Conservation (phyloP, 192 early-diverging fungal species). For the Coemansia sp. region DNA sequence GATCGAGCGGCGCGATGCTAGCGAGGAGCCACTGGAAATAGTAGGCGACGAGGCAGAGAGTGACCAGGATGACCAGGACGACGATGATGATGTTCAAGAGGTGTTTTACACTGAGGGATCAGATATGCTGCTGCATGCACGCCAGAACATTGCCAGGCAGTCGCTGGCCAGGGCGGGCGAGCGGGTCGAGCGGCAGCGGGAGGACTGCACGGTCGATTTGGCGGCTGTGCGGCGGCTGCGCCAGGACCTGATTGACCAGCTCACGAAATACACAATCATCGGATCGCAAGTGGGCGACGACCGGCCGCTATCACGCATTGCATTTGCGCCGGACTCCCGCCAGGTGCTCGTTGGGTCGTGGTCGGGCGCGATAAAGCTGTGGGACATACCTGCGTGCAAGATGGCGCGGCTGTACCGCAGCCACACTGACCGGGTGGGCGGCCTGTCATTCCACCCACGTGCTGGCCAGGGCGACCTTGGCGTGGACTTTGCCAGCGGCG, state of each 20-base stretch:
- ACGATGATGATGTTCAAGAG: conserved; percentile 59
- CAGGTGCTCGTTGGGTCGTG: conserved; percentile 80
- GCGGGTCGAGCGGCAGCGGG: conserved; percentile 63
- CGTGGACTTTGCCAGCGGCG: conserved; percentile 82
- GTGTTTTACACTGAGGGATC: conserved; percentile 84
- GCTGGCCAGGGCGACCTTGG: conserved; percentile 37
- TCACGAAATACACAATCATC: conserved; percentile 60
- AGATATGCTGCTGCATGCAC: conserved; percentile 63
- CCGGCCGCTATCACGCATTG: conserved; percentile 72
- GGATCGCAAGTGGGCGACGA: conserved; percentile 89
- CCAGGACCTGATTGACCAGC: conserved; percentile 55
- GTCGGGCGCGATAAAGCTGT: conserved; percentile 83
- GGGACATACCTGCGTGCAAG: conserved; percentile 77
- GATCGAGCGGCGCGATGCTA: conserved; percentile 7
- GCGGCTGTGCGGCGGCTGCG: conserved; percentile 15
- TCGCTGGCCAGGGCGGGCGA: conserved; percentile 69
- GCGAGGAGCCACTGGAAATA: background rate
- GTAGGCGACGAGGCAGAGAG: conserved; percentile 11
- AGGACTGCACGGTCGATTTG: conserved; percentile 26
- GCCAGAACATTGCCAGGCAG: conserved; percentile 67
- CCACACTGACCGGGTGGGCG: conserved; percentile 86
- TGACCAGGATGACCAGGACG: conserved; percentile 53
- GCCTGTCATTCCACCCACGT: conserved; percentile 85
- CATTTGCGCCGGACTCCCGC: conserved; percentile 79
- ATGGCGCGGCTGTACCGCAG: conserved; percentile 63